Conservation (phyloP, 371 early-diverging fungal genomes). For the Mucor saturninus region DNA sequence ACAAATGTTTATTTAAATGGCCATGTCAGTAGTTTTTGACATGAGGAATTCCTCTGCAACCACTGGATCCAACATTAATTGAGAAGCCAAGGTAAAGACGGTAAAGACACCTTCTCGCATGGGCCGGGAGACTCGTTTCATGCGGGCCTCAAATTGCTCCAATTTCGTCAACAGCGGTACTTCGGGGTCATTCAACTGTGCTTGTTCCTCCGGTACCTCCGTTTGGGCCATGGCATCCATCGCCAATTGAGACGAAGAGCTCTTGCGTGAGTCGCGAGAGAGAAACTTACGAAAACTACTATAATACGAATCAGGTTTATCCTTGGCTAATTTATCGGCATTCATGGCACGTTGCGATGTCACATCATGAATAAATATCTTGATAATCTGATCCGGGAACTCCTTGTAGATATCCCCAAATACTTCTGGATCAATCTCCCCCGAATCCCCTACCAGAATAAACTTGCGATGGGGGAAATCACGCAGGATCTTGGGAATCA, state of each 20-base stretch:
- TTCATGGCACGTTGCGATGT: slow-evolving; percentile 47
- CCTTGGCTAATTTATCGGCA: slow-evolving; percentile 32
- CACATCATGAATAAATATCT: slow-evolving; percentile 73
- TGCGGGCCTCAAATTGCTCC: slow-evolving; percentile 46
- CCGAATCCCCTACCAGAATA: slow-evolving; percentile 73
- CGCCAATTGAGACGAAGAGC: slow-evolving; percentile 28
- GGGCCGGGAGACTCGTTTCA: slow-evolving; percentile 31
- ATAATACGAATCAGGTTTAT: slow-evolving; percentile 37
- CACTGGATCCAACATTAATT: slow-evolving; percentile 38
- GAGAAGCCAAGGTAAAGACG: slow-evolving; percentile 39
- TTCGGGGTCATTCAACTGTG: slow-evolving; percentile 35
- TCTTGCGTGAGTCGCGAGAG: slow-evolving; percentile 28
- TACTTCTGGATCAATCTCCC: slow-evolving; percentile 73
- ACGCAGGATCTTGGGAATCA: slow-evolving; percentile 36
- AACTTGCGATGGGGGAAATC: slow-evolving; percentile 68
- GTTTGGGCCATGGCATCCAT: slow-evolving; percentile 49
- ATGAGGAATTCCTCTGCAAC: slow-evolving; percentile 31
- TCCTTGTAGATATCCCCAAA: slow-evolving; percentile 40
- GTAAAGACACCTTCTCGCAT: slow-evolving; percentile 45
- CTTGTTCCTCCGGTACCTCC: slow-evolving; percentile 43
- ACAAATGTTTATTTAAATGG: neutral
- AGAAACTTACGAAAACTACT: slow-evolving; percentile 32
- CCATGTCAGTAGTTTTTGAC: slow-evolving; percentile 14
- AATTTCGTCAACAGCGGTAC: slow-evolving; percentile 39
- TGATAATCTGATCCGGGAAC: slow-evolving; percentile 60